Evolutionary conservation across 768 basidiomycete genomes (phyloP), one percentile per base, ranked within the genome.

Genomic region (Serendipita indica): DNA sequence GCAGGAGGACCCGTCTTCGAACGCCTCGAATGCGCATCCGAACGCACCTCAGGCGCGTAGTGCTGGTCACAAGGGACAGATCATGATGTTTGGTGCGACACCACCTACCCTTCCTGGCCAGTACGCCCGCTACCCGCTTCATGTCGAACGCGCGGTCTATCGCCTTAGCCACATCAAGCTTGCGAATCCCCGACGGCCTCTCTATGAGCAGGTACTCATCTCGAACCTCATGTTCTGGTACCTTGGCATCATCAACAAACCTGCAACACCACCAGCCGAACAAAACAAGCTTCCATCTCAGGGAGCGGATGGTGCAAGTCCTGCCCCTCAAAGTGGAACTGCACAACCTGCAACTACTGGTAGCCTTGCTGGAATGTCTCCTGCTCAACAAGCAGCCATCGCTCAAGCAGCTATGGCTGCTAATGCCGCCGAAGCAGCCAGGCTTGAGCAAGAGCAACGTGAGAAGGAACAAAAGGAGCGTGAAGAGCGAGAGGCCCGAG

Each of bases 201-300:
- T 99, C 16, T 98, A 96, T 66, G 96, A 99, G 73, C 96, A 99
- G 70, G 96, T 87, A 58, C 73, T 89, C 60, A 90, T 89, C 69
- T 89, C 86, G 67, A 91, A 91, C 68, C 73, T 91, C 65, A 96
- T 94, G 90, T 98, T 99, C 76, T 99, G 96, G 96, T 99, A 98
- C 69, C 78, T 99, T 34, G 90, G 93, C 12, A 84, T 97, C 64
- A 98, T 97, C 72, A 96, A 97, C 71, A 92, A 94, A 71, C 80
- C 89, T 18, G 84, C 83, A 65, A 78, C 68, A 25, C 69, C 74
- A 2, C 49, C 49, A 7, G 12, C 45, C 12, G 49, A 54, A 10
- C 35, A 37, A n/a, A 37, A 37, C 35, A 37, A 37, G n/a, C 35
- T 37, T n/a, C 35, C 35, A n/a, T 10, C 35, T 10, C 10, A 37